A percentile compares a stretch with the other conserved stretches of the same genome.
Conservation (phyloP, 768 basidiomycete genomes). For the Lactarius hatsudake region DNA sequence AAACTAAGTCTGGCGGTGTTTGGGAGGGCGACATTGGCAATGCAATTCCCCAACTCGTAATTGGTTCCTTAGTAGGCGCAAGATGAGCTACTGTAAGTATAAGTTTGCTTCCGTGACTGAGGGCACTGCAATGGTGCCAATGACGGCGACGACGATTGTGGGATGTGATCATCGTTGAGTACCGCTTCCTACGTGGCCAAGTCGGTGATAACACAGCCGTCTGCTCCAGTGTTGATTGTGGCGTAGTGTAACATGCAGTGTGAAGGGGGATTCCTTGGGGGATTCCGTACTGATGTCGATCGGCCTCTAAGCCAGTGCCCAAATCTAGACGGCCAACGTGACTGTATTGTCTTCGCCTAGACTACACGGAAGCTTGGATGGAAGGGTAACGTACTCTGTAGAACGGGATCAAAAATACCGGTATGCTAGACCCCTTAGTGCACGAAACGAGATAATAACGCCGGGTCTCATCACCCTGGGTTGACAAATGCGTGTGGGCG, state of each 20-base stretch:
- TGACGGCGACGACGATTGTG: too few relatives aligned
- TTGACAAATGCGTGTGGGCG: neutral
- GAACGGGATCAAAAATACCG: neutral
- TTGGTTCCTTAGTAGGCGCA: neutral
- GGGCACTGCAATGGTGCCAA: too few relatives aligned
- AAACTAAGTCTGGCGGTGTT: neutral
- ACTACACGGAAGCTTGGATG: neutral
- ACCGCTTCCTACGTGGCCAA: neutral
- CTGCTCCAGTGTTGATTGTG: neutral
- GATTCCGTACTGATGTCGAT: too few relatives aligned
- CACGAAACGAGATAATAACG: slow-evolving; percentile 10
- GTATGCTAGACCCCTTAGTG: neutral
- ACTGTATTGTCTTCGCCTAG: neutral
- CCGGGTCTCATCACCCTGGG: neutral
- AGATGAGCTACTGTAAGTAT: neutral
- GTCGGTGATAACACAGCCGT: neutral
- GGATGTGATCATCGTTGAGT: too few relatives aligned
- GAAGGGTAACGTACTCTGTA: neutral
- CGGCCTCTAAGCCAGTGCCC: neutral
- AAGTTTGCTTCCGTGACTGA: too few relatives aligned
- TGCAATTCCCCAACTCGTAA: neutral
- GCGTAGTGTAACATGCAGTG: neutral
- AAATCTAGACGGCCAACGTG: neutral
- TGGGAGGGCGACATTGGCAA: neutral
- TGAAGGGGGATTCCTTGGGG: too few relatives aligned